Percentiles rank a stretch among this genome's conserved stretches.
phyloP scores from a whole-genome alignment of 805 yeast species.

The Wickerhamiella musiphila region DNA sequence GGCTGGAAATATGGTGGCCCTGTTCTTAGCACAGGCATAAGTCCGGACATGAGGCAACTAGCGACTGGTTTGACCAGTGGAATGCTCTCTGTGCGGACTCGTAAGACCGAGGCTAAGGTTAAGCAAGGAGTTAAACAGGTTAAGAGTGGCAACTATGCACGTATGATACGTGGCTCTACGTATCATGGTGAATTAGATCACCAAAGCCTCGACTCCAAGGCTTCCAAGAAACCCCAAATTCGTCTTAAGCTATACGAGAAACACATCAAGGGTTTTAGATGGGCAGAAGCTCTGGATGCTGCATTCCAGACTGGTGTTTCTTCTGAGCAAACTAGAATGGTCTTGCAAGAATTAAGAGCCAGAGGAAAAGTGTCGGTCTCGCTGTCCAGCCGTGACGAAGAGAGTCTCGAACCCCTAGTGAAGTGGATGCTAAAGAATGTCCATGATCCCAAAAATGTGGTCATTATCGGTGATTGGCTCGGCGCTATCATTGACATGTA shows the following conservation, averaged over 20 bases:
- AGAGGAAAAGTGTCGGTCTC: constrained; percentile 82
- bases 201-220: constrained; percentile 35
- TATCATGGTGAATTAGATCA: constrained; percentile 78
- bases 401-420: constrained; percentile 65
- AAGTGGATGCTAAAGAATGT: constrained; percentile 65
- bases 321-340: constrained; percentile 64
- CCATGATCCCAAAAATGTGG: constrained; percentile 61
- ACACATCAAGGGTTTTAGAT: constrained; percentile 69
- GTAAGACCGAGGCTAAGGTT: constrained; percentile 47
- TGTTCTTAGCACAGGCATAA: constrained; percentile 73
- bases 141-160: constrained; percentile 42
- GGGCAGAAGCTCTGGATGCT: constrained; percentile 83
- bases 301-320: constrained; percentile 70
- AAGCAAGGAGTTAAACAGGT: constrained; percentile 17
- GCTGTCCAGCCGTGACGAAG: constrained; percentile 68
- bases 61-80: constrained; percentile 90
- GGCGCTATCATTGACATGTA: constrained; percentile 59
- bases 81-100: constrained; percentile 69
- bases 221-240: constrained; percentile 27
- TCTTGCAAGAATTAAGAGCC: constrained; percentile 68
- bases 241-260: constrained; percentile 69
- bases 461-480: constrained; percentile 48
- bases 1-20: constrained; percentile 98
- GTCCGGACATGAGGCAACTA: constrained; percentile 75
- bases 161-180: constrained; percentile 82